Base-by-base conservation (phyloP, 306 rosid genomes). In the Trichosanthes cucumerina region DNA sequence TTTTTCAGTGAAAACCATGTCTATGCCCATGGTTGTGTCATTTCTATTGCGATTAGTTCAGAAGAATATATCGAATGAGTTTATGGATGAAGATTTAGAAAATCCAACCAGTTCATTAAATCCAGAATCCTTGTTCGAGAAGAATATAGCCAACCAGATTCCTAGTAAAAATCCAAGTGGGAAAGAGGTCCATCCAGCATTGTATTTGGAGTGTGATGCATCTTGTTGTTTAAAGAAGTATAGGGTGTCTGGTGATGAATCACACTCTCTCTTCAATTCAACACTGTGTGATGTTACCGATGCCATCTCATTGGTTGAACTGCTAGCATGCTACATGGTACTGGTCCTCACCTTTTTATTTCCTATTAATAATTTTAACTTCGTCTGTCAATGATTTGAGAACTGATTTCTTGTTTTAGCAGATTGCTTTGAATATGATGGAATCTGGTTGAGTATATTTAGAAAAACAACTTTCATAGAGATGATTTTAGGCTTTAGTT, bases 251-350 rank as follows among this genome's bases (percentile, higher is more conserved):
- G 75, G 85, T 81, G 46, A 84, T 70, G 83, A 66, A 75, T 75
- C 90, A 50, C 79, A 47, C 44, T 54, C 54, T 33, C 49, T 60
- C 74, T 68, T 64, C 75, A 81, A 59, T 39, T 65, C 36, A 53
- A 34, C 77, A 83, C 52, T 86, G 18, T 86, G 88, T 28, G 78
- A 78, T 77, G 82, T 92, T 76, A 80, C 79, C 24, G 90, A 92
- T 82, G 85, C 86, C 64, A 73, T 90, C n/a, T 87, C 98, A 10
- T 82, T 94, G 86, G 82, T 94, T 88, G 98, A 94, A 90, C 84
- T 94, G 62, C 85, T 90, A 59, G 92, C 95, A 59, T 79, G 78
- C 87, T 83, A 81, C 82, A 82, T 73, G 97, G 98, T 94, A 90
- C 78, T 78, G 15, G 31, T 66, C 65, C 7, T 33, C 38, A 74